A percentile compares a stretch with the other conserved stretches of the same genome.
Conservation (phyloP, 305 asterid species). For the Ajuga reptans region DNA sequence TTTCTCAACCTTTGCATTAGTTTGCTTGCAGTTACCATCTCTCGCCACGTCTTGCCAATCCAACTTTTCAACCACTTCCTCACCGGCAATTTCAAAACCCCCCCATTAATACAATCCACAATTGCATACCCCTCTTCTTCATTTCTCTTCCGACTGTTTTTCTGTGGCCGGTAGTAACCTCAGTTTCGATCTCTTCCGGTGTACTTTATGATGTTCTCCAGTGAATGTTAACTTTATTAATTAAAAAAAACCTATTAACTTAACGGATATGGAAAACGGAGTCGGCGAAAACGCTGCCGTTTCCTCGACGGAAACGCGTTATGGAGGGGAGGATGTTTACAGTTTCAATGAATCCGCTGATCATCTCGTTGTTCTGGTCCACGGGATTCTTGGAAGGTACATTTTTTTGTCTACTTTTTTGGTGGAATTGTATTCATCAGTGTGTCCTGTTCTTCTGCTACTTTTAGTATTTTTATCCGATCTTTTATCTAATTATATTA, state of each 20-base stretch:
- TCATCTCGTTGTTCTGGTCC: conserved; percentile 77
- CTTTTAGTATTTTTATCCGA: neutral
- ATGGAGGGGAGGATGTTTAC: conserved; percentile 51
- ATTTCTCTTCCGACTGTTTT: neutral
- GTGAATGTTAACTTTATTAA: conserved; percentile 16
- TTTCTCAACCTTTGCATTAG: neutral
- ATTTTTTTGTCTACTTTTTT: neutral
- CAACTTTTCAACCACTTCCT: conserved; percentile 8
- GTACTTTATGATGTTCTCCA: neutral
- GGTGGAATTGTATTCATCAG: neutral
- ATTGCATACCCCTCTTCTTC: neutral
- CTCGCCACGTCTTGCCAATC: conserved; percentile 14
- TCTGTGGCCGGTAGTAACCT: neutral
- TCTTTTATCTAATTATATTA: neutral
- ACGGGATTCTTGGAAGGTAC: conserved; percentile 75
- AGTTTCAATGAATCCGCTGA: conserved; percentile 48
- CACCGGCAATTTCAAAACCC: neutral
- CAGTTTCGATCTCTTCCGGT: neutral
- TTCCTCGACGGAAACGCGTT: conserved; percentile 36
- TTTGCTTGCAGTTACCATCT: neutral
- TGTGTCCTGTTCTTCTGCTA: neutral
- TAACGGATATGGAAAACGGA: conserved; percentile 29
- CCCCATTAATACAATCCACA: neutral
- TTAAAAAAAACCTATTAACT: neutral
- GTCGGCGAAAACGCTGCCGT: conserved; percentile 25